phyloP scores from a whole-genome alignment of 495 filamentous ascomycete genomes.

The Trichoderma parareesei region DNA sequence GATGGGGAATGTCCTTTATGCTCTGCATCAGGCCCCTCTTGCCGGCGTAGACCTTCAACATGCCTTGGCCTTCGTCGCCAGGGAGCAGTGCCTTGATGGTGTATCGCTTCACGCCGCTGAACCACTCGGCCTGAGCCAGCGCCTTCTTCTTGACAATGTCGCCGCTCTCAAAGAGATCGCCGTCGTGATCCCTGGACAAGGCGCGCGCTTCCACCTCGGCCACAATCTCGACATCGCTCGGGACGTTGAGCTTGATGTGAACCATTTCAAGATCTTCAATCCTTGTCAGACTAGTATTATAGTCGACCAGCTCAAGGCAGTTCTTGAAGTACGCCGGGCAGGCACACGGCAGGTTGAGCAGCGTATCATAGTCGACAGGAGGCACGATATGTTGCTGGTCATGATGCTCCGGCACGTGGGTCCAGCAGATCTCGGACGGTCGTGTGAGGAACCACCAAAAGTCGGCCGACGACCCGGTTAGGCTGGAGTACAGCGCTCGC shows the following conservation, averaged over 20 bases:
- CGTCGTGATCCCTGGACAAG: slow-evolving; percentile 74
- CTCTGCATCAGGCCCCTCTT: slow-evolving; percentile 93
- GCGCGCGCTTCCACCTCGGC: slow-evolving; percentile 85
- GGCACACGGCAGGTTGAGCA: slow-evolving; percentile 76
- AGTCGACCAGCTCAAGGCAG: slow-evolving; percentile 69
- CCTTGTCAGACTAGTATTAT: slow-evolving; percentile 77
- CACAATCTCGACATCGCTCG: slow-evolving; percentile 81
- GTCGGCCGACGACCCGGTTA: slow-evolving; percentile 61
- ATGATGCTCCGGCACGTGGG: slow-evolving; percentile 78
- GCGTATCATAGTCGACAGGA: slow-evolving; percentile 69
- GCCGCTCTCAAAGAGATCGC: slow-evolving; percentile 88
- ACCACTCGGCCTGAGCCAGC: slow-evolving; percentile 86
- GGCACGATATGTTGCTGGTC: slow-evolving; percentile 91
- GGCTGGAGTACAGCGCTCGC: slow-evolving; percentile 65
- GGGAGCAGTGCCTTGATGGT: slow-evolving; percentile 88
- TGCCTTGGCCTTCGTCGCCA: slow-evolving; percentile 78
- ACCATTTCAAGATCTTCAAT: slow-evolving; percentile 89
- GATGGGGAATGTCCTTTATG: slow-evolving; percentile 86
- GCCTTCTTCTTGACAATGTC: slow-evolving; percentile 79
- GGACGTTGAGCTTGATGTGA: slow-evolving; percentile 79
- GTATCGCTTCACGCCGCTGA: slow-evolving; percentile 76
- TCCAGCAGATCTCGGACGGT: slow-evolving; percentile 85
- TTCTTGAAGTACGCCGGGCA: slow-evolving; percentile 87
- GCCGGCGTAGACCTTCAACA: slow-evolving; percentile 90
- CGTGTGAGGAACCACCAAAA: slow-evolving; percentile 85